phyloP scores from a whole-genome alignment of 2,329 filamentous ascomycete genomes.

The Teratosphaeria destructans region DNA sequence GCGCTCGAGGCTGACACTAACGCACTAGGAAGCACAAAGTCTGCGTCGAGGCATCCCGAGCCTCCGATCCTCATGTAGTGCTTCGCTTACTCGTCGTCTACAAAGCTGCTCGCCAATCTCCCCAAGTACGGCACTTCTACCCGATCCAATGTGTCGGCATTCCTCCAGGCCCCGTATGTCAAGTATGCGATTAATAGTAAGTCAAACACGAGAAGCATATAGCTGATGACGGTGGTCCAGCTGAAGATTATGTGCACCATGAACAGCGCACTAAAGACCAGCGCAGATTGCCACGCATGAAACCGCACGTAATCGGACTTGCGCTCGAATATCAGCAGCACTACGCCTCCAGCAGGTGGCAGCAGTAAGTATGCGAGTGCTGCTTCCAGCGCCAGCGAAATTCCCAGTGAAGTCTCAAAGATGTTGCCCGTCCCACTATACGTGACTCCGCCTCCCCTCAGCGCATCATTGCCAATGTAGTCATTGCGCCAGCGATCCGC shows the following conservation, averaged over 20 bases:
- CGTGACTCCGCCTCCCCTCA: conserved; percentile 19
- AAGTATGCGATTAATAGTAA: conserved; percentile 66
- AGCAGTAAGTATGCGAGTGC: conserved; percentile 77
- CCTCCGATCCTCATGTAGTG: no score
- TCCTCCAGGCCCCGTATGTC: conserved; percentile 68
- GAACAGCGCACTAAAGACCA: conserved; percentile 38
- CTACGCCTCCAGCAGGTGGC: conserved; percentile 74
- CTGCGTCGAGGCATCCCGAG: no score
- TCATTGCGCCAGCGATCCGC: conserved; percentile 14
- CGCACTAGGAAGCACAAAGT: no score
- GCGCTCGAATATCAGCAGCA: conserved; percentile 76
- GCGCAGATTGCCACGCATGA: conserved; percentile 73
- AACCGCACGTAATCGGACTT: conserved; percentile 97
- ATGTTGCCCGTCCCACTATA: conserved; percentile 50
- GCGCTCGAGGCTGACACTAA: background rate
- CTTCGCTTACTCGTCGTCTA: conserved; percentile 29
- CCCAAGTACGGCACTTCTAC: conserved; percentile 86
- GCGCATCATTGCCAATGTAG: conserved; percentile 19
- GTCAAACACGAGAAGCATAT: conserved; percentile 70
- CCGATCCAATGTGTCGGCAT: conserved; percentile 58
- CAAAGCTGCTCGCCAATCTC: conserved; percentile 70
- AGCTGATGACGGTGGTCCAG: conserved; percentile 75
- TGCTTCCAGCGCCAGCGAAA: conserved; percentile 83
- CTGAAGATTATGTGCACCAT: conserved; percentile 76
- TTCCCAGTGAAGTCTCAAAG: conserved; percentile 81